Percentiles rank a stretch among this genome's conserved stretches.
phyloP scores from a whole-genome alignment of 73 alveolate species.

The Vitrella brassicaformis region DNA sequence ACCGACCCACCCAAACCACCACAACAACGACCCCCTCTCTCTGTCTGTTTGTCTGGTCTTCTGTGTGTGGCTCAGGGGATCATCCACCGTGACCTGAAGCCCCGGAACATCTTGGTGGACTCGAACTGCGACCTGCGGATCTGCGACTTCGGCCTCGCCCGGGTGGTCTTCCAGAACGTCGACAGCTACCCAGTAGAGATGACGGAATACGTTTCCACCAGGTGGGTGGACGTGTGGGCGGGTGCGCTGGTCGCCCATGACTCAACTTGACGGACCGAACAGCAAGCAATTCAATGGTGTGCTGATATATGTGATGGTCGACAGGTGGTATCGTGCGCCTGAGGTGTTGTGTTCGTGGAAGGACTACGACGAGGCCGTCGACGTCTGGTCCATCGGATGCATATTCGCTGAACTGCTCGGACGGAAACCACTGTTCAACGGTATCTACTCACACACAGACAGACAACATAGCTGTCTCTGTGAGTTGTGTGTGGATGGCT shows the following conservation, averaged over 20 bases:
- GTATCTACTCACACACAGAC: background rate
- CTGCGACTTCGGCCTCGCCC: constrained; percentile 43
- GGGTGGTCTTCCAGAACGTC: background rate
- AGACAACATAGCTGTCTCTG: no score
- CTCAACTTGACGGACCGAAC: constrained; percentile 38
- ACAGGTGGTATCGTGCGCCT: constrained; percentile 80
- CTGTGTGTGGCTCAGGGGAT: no score
- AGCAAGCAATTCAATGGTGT: no score
- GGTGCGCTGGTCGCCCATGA: constrained; percentile 1
- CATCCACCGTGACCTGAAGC: constrained; percentile 53
- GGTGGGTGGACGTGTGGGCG: constrained; percentile 15
- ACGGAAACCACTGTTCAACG: constrained; percentile 5
- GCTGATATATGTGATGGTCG: no score
- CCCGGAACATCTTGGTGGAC: constrained; percentile 46
- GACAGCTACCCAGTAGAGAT: background rate
- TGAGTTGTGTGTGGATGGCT: no score
- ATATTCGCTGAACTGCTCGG: background rate
- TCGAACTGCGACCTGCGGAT: constrained; percentile 42
- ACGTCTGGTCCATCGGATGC: constrained; percentile 48
- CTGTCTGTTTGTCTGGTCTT: no score
- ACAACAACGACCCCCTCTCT: no score
- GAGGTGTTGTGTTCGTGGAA: constrained; percentile 58
- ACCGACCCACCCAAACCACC: no score
- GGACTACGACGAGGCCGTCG: constrained; percentile 46
- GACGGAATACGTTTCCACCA: background rate